Percentiles rank a stretch among this genome's conserved stretches.
phyloP scores from a whole-genome alignment of 352 stramenopile genomes.

The Phytopythium montanum region DNA sequence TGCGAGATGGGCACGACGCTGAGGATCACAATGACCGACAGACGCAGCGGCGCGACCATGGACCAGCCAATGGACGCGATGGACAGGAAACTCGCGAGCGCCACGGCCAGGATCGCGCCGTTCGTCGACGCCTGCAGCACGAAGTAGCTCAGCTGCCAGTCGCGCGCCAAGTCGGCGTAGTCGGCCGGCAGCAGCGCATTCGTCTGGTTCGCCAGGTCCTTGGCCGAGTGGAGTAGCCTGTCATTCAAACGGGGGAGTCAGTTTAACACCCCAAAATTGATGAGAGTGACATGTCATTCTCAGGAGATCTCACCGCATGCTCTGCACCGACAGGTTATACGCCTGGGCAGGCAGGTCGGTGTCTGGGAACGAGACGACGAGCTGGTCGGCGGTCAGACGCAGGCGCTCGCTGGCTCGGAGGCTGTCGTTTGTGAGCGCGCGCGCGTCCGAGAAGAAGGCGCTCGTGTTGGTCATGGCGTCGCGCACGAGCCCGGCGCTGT shows the following conservation, averaged over 20 bases:
- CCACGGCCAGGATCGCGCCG: constrained; percentile 66
- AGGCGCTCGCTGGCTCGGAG: constrained; percentile 34
- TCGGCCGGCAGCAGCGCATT: constrained; percentile 48
- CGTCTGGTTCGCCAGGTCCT: constrained; percentile 52
- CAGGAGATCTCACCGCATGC: constrained; percentile 27
- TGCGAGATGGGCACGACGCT: constrained; percentile 78
- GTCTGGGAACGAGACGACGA: constrained; percentile 73
- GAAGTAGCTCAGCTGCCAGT: constrained; percentile 79
- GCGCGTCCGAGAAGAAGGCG: constrained; percentile 40
- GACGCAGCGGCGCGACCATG: constrained; percentile 63
- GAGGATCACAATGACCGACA: constrained; percentile 75
- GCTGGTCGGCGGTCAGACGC: constrained; percentile 41
- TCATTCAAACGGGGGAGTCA: no score
- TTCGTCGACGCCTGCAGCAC: constrained; percentile 81
- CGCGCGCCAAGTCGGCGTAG: constrained; percentile 42
- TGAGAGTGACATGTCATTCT: no score
- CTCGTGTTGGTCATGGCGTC: constrained; percentile 76
- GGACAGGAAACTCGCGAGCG: constrained; percentile 71
- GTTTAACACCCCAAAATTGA: no score
- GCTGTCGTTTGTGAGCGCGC: constrained; percentile 27
- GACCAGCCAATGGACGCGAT: constrained; percentile 81
- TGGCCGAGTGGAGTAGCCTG: constrained; percentile 51
- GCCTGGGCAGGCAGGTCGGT: constrained; percentile 57
- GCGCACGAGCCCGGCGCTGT: constrained; percentile 68
- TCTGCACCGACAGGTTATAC: constrained; percentile 61